Base-by-base conservation (phyloP, 345 rosid genomes). In the Eutrema heterophyllum region DNA sequence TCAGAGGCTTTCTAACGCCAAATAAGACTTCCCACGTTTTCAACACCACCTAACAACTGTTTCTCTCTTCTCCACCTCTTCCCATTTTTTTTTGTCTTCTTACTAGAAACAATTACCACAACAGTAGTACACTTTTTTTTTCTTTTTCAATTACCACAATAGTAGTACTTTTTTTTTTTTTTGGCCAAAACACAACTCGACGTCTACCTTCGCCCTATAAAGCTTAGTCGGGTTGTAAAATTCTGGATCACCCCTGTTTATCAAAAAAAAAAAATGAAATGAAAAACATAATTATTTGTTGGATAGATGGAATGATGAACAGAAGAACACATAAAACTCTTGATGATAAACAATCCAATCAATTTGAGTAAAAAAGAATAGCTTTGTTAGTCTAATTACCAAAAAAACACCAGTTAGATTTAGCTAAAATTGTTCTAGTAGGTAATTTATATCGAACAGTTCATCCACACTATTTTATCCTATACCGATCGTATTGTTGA, bases 31-130 rank as follows among this genome's bases (percentile, higher is more conserved):
- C 7, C 36, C 78, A 74, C 78, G 78, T 74, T 74, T 67, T 74
- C 73, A 74, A 67, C 78, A 67, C 78, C 35, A 58, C 62, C 68
- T 40, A 67, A 67, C 79, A 68, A 75, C 79, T 75, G 69, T 75
- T 68, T 60, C 72, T 74, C 48, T 39, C 79, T 15, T 67, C 49
- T 35, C 78, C 63, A 68, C 56, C 62, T 60, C 79, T 75, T 33
- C 69, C 64, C 70, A 60, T 33, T 74, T 58, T 60, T 67, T 16
- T 21, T 35, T n/a, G 48, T 70, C 29, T 24, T 26, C 58, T 24
- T 58, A 35, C 26, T 7, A 1, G 4, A 11, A 29, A 9, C 7
- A 56, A 33, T 21, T 33, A 57, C 55, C 35, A 40, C 16, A 30
- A 44, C 21, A 12, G 41, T 39, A 39, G 13, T 3, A 3, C 11